Evolutionary conservation across 139 green algal species (phyloP), one percentile per base, ranked within the genome.

Genomic region (Picochlorum sp.): DNA sequence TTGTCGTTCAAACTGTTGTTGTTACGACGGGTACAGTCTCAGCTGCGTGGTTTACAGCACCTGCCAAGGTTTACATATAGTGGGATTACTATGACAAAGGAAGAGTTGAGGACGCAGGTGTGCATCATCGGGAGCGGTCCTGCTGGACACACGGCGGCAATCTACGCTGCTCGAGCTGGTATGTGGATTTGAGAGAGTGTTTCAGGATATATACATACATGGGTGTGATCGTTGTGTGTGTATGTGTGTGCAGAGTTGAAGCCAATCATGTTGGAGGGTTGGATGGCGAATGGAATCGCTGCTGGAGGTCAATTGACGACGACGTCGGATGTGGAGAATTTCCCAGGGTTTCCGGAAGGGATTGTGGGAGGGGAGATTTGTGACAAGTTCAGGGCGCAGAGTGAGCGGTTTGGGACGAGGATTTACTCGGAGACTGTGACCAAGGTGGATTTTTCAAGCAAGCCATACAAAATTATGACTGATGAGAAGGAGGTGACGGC

Each of bases 251-350:
- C 24, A 28, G 88, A 96, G 66, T 73, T 96, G 31, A 64, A 80
- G 15, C 89, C 88, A 13, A 64, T 95, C 15, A 67, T 96, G 13
- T 90, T 96, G 72, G 89, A 94, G 61, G 87, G 87, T 45, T 90
- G 63, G 88, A 77, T 71, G 88, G 93, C 45, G 68, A 94, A 95
- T 60, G 88, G 85, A 49, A 92, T 96, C 51, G 86, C 85, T 9
- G 83, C 83, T 2, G 93, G 93, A 3, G 93, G 93, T 0, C 93
- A 98, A 86, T 82, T 98, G 16, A 98, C 96, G 74, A 92, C 85
- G 14, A 98, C 92, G 0, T 96, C 91, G 3, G 82, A 95, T 44
- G 85, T 95, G 15, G 89, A 96, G 55, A 96, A 96, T 71, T 96
- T 94, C 68, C 93, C 93, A 37, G 92, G 93, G 13, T 98, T 98